phyloP scores from a whole-genome alignment of 331 rosid genomes.

The Acacia concinna region DNA sequence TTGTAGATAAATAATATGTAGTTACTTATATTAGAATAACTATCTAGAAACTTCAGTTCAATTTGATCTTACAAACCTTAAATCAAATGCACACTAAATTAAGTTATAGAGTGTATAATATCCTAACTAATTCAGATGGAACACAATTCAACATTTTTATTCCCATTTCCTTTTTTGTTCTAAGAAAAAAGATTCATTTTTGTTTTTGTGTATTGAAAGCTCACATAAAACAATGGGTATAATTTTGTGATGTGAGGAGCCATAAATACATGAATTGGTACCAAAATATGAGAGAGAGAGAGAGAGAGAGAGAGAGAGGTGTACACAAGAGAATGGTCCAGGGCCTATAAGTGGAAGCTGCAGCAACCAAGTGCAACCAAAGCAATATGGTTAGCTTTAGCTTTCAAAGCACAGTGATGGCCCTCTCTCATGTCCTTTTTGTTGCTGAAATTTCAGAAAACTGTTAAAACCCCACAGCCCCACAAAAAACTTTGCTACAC shows the following conservation, averaged over 20 bases:
- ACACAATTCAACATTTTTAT: background rate
- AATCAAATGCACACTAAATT: no score
- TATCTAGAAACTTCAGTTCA: no score
- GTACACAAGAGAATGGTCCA: conserved; percentile 1
- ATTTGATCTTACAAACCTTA: background rate
- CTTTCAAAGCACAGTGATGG: conserved; percentile 7
- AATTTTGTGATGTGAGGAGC: background rate
- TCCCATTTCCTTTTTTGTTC: no score
- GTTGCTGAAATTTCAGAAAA: conserved; percentile 24
- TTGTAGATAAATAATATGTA: background rate
- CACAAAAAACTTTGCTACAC: conserved; percentile 18
- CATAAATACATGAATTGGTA: background rate
- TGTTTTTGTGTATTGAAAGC: background rate
- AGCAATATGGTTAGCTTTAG: conserved; percentile 2
- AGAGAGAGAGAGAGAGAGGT: background rate
- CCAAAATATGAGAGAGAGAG: background rate
- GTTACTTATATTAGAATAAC: no score
- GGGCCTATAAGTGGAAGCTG: background rate
- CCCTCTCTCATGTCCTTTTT: conserved; percentile 12
- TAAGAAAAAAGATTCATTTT: background rate
- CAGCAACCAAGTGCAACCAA: background rate
- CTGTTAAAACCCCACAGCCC: conserved; percentile 23
- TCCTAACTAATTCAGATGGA: background rate
- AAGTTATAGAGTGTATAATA: no score
- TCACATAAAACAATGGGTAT: no score